A percentile compares a stretch with the other conserved stretches of the same genome.
Evolutionary conservation across 768 basidiomycete species (phyloP).

Genomic region (Lepiota subincarnata): DNA sequence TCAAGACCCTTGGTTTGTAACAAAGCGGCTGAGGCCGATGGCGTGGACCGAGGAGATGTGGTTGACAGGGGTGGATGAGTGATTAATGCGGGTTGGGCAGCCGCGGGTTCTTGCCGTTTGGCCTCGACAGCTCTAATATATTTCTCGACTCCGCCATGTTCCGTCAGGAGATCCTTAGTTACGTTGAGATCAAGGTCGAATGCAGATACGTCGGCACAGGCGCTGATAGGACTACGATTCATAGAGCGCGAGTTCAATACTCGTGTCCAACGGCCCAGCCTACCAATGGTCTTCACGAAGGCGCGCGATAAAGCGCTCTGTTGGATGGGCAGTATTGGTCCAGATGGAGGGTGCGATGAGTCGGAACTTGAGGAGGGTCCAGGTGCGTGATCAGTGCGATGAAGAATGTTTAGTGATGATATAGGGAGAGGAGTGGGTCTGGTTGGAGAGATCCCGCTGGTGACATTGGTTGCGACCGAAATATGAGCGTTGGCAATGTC

Average conservation of each 20-base stretch:
- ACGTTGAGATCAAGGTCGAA: conserved; percentile 66
- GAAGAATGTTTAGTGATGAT: conserved; percentile 57
- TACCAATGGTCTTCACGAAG: conserved; percentile 78
- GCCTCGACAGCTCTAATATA: conserved; percentile 41
- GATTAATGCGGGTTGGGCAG: neutral
- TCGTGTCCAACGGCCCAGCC: conserved; percentile 78
- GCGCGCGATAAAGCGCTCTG: conserved; percentile 69
- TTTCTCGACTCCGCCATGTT: conserved; percentile 61
- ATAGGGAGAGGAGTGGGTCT: conserved; percentile 47
- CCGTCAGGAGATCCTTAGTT: conserved; percentile 56
- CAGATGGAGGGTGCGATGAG: conserved; percentile 32
- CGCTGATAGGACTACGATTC: conserved; percentile 25
- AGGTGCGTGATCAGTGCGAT: conserved; percentile 50
- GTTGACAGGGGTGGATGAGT: neutral
- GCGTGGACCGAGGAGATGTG: neutral
- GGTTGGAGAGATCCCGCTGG: conserved; percentile 31
- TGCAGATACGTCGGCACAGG: conserved; percentile 53
- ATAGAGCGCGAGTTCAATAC: conserved; percentile 53
- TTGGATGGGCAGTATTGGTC: conserved; percentile 46
- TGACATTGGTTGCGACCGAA: conserved; percentile 32
- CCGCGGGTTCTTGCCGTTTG: conserved; percentile 37
- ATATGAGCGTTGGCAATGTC: conserved; percentile 50
- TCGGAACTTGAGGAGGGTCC: conserved; percentile 24
- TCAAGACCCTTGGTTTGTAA: conserved; percentile 1
- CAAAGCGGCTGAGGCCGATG: neutral